These are phyloP conservation scores for Gyrodon lividus DNA, from an alignment of 768 basidiomycete species.

Conservation along the genomic window DNA sequence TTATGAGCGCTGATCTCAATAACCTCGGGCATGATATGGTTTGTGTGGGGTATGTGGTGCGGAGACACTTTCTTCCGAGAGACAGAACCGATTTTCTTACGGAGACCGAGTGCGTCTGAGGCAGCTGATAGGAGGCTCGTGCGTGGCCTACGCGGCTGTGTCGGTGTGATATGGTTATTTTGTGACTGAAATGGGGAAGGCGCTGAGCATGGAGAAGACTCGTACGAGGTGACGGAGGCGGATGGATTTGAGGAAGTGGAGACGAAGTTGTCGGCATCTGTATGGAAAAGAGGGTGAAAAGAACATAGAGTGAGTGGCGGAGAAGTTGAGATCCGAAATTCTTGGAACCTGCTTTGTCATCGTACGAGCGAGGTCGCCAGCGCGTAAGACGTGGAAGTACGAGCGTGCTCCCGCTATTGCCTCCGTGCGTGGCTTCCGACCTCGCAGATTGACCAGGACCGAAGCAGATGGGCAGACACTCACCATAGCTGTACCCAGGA, in stretches of 20 bases:
- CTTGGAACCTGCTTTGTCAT: neutral
- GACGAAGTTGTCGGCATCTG: conserved; percentile 20
- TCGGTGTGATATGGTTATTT: neutral
- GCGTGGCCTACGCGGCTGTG: conserved; percentile 35
- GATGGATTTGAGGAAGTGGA: conserved; percentile 16
- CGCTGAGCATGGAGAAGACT: conserved; percentile 9
- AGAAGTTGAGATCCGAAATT: conserved; percentile 1
- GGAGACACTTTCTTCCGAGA: conserved; percentile 39
- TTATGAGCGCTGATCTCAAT: conserved; percentile 64
- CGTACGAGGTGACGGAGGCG: conserved; percentile 10
- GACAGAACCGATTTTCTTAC: conserved; percentile 40
- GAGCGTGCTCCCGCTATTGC: neutral
- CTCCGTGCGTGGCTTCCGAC: neutral
- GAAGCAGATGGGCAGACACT: conserved; percentile 7
- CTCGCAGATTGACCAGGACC: conserved; percentile 2
- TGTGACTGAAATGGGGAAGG: conserved; percentile 7
- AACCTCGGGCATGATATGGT: conserved; percentile 59
- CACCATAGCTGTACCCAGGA: conserved; percentile 7
- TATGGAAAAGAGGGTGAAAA: neutral
- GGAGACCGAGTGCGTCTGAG: conserved; percentile 48
- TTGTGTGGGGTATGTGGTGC: conserved; percentile 27
- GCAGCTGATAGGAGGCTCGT: conserved; percentile 52
- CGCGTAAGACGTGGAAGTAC: conserved; percentile 1
- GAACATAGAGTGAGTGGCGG: conserved; percentile 8
- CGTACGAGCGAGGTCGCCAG: conserved; percentile 1